Base-by-base conservation (phyloP, 176 grass and related monocot species). In the Carex cristatella region DNA sequence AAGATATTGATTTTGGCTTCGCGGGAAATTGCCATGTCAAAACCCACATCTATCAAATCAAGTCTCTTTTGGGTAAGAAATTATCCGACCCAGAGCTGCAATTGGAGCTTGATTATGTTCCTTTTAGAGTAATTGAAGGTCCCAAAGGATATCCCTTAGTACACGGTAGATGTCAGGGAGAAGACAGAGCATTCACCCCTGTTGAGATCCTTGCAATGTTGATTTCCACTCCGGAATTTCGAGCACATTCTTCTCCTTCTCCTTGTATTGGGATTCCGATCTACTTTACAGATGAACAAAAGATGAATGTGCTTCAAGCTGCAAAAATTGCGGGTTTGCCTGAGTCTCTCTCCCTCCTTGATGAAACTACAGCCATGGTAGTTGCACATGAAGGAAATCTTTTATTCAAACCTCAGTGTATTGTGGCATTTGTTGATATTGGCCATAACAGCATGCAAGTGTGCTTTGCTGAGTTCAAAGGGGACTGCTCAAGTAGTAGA, bases 401-500 rank as follows among this genome's bases (percentile, higher is more conserved):
- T 35, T 35, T 1, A 35, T 3, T 35, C 33, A 1, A 35, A 35
- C 23, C 23, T 23, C 23, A 35, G 3, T 1, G 33, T 35, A 35
- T 35, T 35, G 72, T 77, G 15, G 37, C 72, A 27, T 77, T 77
- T 77, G 44, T 77, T 77, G 72, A 53, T 77, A 77, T 54, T 46
- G 72, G 13, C 4, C 44, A 49, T 9, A 23, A 5, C 10, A 77
- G 38, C 49, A 77, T 77, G 16, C 72, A 77, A 77, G 40, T 77
- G 5, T 88, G 90, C 49, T 80, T 97, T 79, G 90, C 89, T 0
- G 88, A 86, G 6, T 92, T 76, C 33, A 35, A 35, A 35, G 1
- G 3, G 33, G 1, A 35, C 33, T 35, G 1, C 33, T 2, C 33
- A 35, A 35, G 3, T 35, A 35, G 1, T 1, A 35, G 33, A 2